Percentiles rank a stretch among this genome's conserved stretches.
Conservation (phyloP, 202 grass and related monocot species). For the Schoenoplectus tabernaemontani region DNA sequence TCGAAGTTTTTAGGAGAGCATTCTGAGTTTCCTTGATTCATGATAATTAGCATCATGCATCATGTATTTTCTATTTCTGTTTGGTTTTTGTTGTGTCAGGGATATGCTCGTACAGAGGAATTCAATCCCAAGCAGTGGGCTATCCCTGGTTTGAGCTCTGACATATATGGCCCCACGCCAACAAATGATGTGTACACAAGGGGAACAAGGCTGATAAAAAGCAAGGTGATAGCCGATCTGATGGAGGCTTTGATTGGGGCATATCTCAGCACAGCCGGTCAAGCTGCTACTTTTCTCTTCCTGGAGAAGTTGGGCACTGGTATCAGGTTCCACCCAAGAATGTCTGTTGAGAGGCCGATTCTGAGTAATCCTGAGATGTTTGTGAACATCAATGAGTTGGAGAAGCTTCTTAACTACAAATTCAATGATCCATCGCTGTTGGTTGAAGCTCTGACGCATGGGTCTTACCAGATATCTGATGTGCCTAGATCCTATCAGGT, state of each 20-base stretch:
- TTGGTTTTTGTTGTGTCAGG: slow-evolving; percentile 36
- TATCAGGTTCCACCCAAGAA: slow-evolving; percentile 39
- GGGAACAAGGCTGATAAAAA: slow-evolving; percentile 43
- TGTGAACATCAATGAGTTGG: slow-evolving; percentile 43
- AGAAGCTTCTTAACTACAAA: slow-evolving; percentile 36
- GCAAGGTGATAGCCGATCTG: slow-evolving; percentile 59
- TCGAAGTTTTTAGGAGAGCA: neutral
- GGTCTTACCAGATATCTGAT: slow-evolving; percentile 48
- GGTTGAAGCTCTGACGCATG: slow-evolving; percentile 71
- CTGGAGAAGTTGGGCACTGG: slow-evolving; percentile 47
- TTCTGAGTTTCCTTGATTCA: neutral
- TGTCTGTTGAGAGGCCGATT: slow-evolving; percentile 24
- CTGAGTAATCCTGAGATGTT: slow-evolving; percentile 28
- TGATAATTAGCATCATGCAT: neutral
- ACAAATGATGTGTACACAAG: slow-evolving; percentile 33
- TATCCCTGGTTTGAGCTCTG: slow-evolving; percentile 46
- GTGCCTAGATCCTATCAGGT: slow-evolving; percentile 65
- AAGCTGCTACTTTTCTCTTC: slow-evolving; percentile 53
- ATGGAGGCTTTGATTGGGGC: slow-evolving; percentile 65
- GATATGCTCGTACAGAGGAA: slow-evolving; percentile 43
- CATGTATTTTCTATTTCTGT: neutral
- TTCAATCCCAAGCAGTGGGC: slow-evolving; percentile 49
- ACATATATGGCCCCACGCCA: slow-evolving; percentile 13
- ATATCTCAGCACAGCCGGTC: slow-evolving; percentile 43
- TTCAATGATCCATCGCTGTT: slow-evolving; percentile 49